These are phyloP conservation scores for Talaromyces atroroseus DNA, from an alignment of 2,329 filamentous ascomycete species.

Conservation along the genomic window DNA sequence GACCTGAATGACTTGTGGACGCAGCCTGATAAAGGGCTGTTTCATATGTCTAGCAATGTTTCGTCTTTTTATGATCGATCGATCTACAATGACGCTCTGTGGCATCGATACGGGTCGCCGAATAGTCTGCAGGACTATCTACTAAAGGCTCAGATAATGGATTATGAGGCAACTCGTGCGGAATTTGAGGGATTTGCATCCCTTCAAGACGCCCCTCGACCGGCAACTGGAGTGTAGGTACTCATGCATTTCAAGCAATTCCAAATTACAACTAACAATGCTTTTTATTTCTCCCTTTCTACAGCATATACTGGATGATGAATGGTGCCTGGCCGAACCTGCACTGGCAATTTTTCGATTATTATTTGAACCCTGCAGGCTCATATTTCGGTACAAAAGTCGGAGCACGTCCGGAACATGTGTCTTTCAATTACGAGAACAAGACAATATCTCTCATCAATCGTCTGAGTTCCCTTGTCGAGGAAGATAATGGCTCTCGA, in stretches of 20 bases:
- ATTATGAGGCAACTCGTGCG: slow-evolving; percentile 59
- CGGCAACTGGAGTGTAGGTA: slow-evolving; percentile 49
- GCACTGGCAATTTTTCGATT: slow-evolving; percentile 62
- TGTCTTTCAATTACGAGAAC: slow-evolving; percentile 50
- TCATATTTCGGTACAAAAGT: slow-evolving; percentile 57
- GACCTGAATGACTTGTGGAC: slow-evolving; percentile 56
- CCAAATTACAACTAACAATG: background rate
- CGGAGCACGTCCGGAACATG: slow-evolving; percentile 48
- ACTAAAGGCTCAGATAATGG: slow-evolving; percentile 55
- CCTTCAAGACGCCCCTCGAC: slow-evolving; percentile 46
- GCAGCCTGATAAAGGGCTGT: slow-evolving; percentile 47
- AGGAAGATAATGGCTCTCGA: slow-evolving; percentile 33
- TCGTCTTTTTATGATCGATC: slow-evolving; percentile 53
- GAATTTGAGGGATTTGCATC: slow-evolving; percentile 55
- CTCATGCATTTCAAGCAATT: background rate
- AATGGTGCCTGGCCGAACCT: slow-evolving; percentile 61
- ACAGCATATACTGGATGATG: slow-evolving; percentile 60
- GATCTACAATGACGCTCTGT: slow-evolving; percentile 56
- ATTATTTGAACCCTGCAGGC: slow-evolving; percentile 55
- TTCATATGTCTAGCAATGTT: slow-evolving; percentile 55
- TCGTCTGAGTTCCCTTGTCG: slow-evolving; percentile 35
- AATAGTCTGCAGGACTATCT: slow-evolving; percentile 54
- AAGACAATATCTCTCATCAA: slow-evolving; percentile 50
- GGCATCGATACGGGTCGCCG: slow-evolving; percentile 48
- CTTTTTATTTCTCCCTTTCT: background rate